A percentile compares a stretch with the other conserved stretches of the same genome.
Evolutionary conservation across 2,329 filamentous ascomycete genomes (phyloP).

Genomic region (Colletotrichum trifolii): DNA sequence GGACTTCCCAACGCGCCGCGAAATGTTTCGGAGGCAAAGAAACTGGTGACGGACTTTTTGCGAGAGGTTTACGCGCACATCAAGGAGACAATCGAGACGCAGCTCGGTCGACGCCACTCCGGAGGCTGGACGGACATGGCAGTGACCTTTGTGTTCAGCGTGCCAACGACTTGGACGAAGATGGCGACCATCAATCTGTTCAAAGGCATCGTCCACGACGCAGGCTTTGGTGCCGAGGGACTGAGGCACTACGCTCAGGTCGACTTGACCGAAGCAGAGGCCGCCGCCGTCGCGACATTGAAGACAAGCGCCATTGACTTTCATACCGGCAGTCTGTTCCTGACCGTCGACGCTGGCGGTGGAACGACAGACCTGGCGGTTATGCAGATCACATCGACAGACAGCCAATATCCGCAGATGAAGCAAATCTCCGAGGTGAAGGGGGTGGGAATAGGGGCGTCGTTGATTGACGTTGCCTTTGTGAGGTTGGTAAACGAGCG

Average conservation of each 20-base stretch:
- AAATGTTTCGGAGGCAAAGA: slow-evolving; percentile 55
- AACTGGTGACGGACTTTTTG: slow-evolving; percentile 61
- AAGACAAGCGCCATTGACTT: slow-evolving; percentile 54
- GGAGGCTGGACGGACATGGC: slow-evolving; percentile 56
- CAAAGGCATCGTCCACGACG: slow-evolving; percentile 56
- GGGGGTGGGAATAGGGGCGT: slow-evolving; percentile 58
- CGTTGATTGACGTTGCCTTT: slow-evolving; percentile 58
- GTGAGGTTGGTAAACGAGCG: slow-evolving; percentile 51
- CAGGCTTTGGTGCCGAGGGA: slow-evolving; percentile 60
- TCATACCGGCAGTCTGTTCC: slow-evolving; percentile 50
- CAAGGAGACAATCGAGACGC: slow-evolving; percentile 55
- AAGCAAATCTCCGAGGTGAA: slow-evolving; percentile 52
- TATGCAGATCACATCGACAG: slow-evolving; percentile 51
- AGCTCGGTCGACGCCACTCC: slow-evolving; percentile 49
- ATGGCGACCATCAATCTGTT: slow-evolving; percentile 62
- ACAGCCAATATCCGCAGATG: slow-evolving; percentile 43
- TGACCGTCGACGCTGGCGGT: slow-evolving; percentile 58
- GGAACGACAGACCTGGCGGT: slow-evolving; percentile 59
- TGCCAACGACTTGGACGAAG: slow-evolving; percentile 67
- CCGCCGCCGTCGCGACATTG: slow-evolving; percentile 58
- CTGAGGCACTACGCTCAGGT: slow-evolving; percentile 51
- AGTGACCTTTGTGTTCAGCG: slow-evolving; percentile 66
- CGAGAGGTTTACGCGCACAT: slow-evolving; percentile 60
- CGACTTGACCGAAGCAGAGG: slow-evolving; percentile 60
- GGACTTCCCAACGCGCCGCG: slow-evolving; percentile 56